A percentile compares a stretch with the other conserved stretches of the same genome.
Evolutionary conservation across 2,329 filamentous ascomycete genomes (phyloP).

Genomic region (Exophiala sp.): DNA sequence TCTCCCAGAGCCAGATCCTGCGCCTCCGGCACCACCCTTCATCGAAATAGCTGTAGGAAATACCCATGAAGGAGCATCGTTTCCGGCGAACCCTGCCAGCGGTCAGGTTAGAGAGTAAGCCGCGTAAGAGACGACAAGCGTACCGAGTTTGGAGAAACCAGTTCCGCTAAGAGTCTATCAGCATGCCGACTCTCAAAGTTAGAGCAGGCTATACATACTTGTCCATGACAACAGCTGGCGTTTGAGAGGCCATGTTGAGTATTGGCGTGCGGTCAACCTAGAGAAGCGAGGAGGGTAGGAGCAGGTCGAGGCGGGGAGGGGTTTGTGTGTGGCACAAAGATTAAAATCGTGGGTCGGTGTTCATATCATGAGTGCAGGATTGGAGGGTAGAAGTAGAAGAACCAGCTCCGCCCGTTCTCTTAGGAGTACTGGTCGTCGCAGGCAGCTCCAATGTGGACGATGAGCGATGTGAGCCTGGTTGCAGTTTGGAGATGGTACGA

Average conservation of each 20-base stretch:
- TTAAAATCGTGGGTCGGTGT: conserved; percentile 1
- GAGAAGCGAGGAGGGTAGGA: not conserved
- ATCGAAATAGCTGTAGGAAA: conserved; percentile 98
- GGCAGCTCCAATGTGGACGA: conserved; percentile 9
- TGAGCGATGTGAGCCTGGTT: conserved; percentile 1
- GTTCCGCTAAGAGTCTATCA: conserved; percentile 72
- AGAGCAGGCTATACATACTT: conserved; percentile 66
- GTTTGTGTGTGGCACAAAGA: conserved; percentile 5
- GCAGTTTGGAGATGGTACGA: not conserved
- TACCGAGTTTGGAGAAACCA: conserved; percentile 98
- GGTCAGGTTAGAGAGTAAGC: conserved; percentile 11
- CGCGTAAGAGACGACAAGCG: conserved; percentile 32
- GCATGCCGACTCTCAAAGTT: conserved; percentile 27
- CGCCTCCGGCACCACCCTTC: conserved; percentile 69
- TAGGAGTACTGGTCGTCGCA: not conserved
- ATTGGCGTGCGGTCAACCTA: not conserved
- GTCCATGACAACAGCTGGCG: conserved; percentile 99
- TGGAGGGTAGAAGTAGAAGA: not conserved
- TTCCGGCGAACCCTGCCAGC: conserved; percentile 84
- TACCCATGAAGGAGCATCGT: conserved; percentile 98
- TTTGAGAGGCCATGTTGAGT: conserved; percentile 84
- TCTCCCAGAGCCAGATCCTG: conserved; percentile 78
- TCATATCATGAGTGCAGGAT: conserved; percentile 5
- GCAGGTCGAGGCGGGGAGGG: conserved; percentile 4
- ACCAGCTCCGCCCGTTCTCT: not conserved